Percentiles rank a stretch among this genome's conserved stretches.
Evolutionary conservation across 805 yeast genomes (phyloP).

Genomic region (Kodamaea fukazawae): DNA sequence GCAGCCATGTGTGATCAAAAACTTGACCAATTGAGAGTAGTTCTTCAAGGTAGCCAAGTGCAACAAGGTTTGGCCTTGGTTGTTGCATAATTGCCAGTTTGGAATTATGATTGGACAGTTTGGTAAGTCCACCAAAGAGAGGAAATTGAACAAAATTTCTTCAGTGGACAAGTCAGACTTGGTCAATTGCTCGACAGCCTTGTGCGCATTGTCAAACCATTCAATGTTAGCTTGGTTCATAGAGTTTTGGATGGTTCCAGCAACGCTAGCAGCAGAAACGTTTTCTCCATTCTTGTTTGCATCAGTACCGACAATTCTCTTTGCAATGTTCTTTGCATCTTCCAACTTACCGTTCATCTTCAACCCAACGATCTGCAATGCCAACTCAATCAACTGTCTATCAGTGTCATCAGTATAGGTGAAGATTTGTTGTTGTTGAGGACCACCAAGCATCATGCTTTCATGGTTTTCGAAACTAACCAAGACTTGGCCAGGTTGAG

Average conservation of each 20-base stretch:
- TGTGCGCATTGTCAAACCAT: slow-evolving; percentile 55
- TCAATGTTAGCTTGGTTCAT: slow-evolving; percentile 27
- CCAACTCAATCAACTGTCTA: slow-evolving; percentile 89
- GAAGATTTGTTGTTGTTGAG: slow-evolving; percentile 58
- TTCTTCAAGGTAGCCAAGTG: slow-evolving; percentile 84
- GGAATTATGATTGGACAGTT: slow-evolving; percentile 62
- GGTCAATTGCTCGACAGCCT: slow-evolving; percentile 47
- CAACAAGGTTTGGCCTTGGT: slow-evolving; percentile 81
- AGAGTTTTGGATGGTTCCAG: slow-evolving; percentile 26
- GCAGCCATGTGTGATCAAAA: slow-evolving; percentile 64
- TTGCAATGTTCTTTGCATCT: slow-evolving; percentile 92
- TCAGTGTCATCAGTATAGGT: slow-evolving; percentile 96
- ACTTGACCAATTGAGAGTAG: slow-evolving; percentile 57
- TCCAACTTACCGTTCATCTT: slow-evolving; percentile 95
- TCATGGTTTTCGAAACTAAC: slow-evolving; percentile 72
- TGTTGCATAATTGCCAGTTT: slow-evolving; percentile 78
- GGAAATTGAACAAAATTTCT: slow-evolving; percentile 48
- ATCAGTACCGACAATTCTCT: slow-evolving; percentile 76
- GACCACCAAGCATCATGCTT: slow-evolving; percentile 24
- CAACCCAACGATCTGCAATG: slow-evolving; percentile 92
- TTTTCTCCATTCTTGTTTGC: slow-evolving; percentile 26
- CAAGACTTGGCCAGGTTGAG: slow-evolving; percentile 84
- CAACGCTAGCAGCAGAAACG: slow-evolving; percentile 15
- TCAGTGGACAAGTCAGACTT: slow-evolving; percentile 46
- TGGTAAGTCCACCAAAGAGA: slow-evolving; percentile 60